Evolutionary conservation across 768 basidiomycete species (phyloP).

Genomic region (Boletellus ananas): DNA sequence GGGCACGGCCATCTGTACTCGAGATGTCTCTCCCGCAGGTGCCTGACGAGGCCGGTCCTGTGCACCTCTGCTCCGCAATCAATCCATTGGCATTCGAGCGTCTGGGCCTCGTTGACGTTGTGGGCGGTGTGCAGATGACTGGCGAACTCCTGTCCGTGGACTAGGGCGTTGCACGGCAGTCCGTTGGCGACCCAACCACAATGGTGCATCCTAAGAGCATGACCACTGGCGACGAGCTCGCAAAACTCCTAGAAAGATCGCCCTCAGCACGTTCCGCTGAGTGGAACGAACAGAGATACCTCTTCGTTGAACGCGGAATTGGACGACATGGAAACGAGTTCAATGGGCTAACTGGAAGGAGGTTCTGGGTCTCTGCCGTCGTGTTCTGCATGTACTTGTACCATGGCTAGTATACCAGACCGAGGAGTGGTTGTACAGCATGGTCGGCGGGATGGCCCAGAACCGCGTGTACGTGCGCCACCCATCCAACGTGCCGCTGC

Average conservation of each 20-base stretch:
- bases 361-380: background rate
- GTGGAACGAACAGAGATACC: background rate
- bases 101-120: background rate
- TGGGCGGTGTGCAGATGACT: slow-evolving; percentile 15
- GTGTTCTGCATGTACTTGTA: slow-evolving; percentile 9
- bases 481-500: too few relatives aligned
- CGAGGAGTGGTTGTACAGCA: too few relatives aligned
- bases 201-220: background rate
- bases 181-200: slow-evolving; percentile 18
- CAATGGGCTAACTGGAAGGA: too few relatives aligned
- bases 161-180: background rate
- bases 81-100: slow-evolving; percentile 14
- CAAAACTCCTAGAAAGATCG: slow-evolving; percentile 6
- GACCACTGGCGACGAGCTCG: slow-evolving; percentile 6
- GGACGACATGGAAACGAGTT: background rate
- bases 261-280: background rate
- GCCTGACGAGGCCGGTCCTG: slow-evolving; percentile 15
- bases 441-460: too few relatives aligned
- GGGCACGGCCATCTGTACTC: slow-evolving; percentile 22
- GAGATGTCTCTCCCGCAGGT: slow-evolving; percentile 25
- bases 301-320: slow-evolving; percentile 13
- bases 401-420: background rate
- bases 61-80: slow-evolving; percentile 12
- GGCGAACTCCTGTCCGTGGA: slow-evolving; percentile 18
- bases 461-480: too few relatives aligned